phyloP scores from a whole-genome alignment of 164 flowering plant species.

The Santalum album region DNA sequence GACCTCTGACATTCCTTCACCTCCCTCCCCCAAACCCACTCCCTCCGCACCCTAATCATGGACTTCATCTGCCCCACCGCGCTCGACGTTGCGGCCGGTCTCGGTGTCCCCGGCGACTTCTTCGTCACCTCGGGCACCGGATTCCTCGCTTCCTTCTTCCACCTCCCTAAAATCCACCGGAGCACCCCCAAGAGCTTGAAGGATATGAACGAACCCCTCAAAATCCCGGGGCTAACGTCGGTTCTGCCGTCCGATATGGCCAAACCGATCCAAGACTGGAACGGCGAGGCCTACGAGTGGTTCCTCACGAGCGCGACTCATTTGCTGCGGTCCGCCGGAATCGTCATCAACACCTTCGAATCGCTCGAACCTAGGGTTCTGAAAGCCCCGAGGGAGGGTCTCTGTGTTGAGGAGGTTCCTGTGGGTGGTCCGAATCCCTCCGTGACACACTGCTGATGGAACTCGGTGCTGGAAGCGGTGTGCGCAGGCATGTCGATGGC shows the following conservation, averaged over 20 bases:
- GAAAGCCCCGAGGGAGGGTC: constrained; percentile 11
- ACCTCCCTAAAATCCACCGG: not conserved
- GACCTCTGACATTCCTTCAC: not conserved
- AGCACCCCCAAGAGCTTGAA: constrained; percentile 10
- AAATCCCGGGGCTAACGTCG: not conserved
- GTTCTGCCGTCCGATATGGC: not conserved
- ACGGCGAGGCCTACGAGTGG: not conserved
- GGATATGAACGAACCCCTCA: constrained; percentile 4
- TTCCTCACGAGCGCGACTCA: not conserved
- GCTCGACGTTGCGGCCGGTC: not conserved
- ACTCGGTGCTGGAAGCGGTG: not conserved
- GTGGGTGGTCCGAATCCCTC: not conserved
- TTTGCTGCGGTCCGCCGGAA: constrained; percentile 15
- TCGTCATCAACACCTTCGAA: constrained; percentile 27
- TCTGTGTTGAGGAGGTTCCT: not conserved
- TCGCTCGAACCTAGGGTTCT: constrained; percentile 13
- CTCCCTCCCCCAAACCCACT: not conserved
- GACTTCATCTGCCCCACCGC: constrained; percentile 2
- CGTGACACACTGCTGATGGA: not conserved
- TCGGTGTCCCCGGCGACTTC: constrained; percentile 1
- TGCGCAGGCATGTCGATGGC: not conserved
- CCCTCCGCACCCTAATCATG: not conserved
- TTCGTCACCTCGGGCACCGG: not conserved
- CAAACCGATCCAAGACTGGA: not conserved
- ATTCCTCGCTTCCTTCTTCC: not conserved